These are phyloP conservation scores for Neopestalotiopsis clavispora DNA, from an alignment of 2,329 filamentous ascomycete genomes.

Conservation along the genomic window DNA sequence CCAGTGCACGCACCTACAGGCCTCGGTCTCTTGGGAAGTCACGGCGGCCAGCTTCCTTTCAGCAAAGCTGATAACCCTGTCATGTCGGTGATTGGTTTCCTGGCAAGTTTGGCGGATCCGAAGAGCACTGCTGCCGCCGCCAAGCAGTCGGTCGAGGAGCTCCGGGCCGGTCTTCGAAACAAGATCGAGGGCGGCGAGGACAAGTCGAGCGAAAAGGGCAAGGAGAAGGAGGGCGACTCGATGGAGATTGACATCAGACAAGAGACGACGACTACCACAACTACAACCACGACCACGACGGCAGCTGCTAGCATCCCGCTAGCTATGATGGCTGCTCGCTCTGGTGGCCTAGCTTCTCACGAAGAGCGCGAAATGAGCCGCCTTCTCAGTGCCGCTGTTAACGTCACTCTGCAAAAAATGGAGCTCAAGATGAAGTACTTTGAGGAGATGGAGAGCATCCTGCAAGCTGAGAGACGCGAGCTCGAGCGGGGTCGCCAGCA, in stretches of 20 bases:
- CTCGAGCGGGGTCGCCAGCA: constrained; percentile 91
- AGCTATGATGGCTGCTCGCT: constrained; percentile 82
- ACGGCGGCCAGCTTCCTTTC: constrained; percentile 84
- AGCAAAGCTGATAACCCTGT: constrained; percentile 94
- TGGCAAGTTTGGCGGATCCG: constrained; percentile 89
- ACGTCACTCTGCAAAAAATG: constrained; percentile 92
- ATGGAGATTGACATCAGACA: constrained; percentile 69
- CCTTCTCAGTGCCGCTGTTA: constrained; percentile 88
- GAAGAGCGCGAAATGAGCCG: constrained; percentile 97
- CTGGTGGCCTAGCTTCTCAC: constrained; percentile 88
- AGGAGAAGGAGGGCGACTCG: constrained; percentile 58
- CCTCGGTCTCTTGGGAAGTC: constrained; percentile 70
- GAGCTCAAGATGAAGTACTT: constrained; percentile 97
- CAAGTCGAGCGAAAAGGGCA: constrained; percentile 62
- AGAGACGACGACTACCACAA: constrained; percentile 57
- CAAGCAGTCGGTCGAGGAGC: constrained; percentile 83
- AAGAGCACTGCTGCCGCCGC: constrained; percentile 89
- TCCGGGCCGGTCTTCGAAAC: constrained; percentile 78
- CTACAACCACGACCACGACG: constrained; percentile 49
- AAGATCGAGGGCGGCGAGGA: constrained; percentile 69
- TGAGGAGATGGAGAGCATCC: constrained; percentile 89
- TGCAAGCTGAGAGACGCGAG: constrained; percentile 91
- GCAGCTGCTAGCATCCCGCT: constrained; percentile 79
- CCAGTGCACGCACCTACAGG: constrained; percentile 58
- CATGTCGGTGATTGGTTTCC: constrained; percentile 92